These are phyloP conservation scores for Irpex sp. DNA, from an alignment of 1,284 basidiomycete species.

Conservation along the genomic window DNA sequence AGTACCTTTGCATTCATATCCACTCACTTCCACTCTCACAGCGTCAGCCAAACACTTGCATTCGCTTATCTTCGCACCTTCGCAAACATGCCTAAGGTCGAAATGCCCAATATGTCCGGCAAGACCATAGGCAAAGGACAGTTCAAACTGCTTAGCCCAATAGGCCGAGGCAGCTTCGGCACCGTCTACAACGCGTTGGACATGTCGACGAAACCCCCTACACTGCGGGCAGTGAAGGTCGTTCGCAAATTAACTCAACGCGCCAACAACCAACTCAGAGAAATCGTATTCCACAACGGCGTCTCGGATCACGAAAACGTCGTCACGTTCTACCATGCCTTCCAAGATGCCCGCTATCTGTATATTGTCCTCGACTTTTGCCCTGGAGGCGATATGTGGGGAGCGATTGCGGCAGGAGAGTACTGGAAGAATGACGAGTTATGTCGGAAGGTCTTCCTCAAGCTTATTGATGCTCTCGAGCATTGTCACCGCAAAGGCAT, in stretches of 20 bases:
- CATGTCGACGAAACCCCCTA: constrained; percentile 24
- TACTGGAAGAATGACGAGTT: constrained; percentile 48
- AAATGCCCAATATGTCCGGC: constrained; percentile 18
- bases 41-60: neutral
- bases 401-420: constrained; percentile 42
- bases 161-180: constrained; percentile 63
- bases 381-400: constrained; percentile 59
- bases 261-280: constrained; percentile 16
- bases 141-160: constrained; percentile 47
- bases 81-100: constrained; percentile 6
- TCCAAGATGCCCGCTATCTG: constrained; percentile 46
- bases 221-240: constrained; percentile 23
- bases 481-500: constrained; percentile 56
- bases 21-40: neutral
- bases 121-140: constrained; percentile 22
- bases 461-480: constrained; percentile 59
- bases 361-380: constrained; percentile 62
- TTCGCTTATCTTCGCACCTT: constrained; percentile 2
- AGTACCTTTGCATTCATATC: neutral
- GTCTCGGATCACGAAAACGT: constrained; percentile 55
- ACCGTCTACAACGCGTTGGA: constrained; percentile 52
- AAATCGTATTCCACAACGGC: constrained; percentile 40
- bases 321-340: constrained; percentile 50
- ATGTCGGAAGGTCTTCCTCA: constrained; percentile 48
- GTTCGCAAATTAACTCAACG: constrained; percentile 1